These are phyloP conservation scores for Schwanniomyces polymorphus DNA, from an alignment of 805 yeast genomes.

Conservation along the genomic window DNA sequence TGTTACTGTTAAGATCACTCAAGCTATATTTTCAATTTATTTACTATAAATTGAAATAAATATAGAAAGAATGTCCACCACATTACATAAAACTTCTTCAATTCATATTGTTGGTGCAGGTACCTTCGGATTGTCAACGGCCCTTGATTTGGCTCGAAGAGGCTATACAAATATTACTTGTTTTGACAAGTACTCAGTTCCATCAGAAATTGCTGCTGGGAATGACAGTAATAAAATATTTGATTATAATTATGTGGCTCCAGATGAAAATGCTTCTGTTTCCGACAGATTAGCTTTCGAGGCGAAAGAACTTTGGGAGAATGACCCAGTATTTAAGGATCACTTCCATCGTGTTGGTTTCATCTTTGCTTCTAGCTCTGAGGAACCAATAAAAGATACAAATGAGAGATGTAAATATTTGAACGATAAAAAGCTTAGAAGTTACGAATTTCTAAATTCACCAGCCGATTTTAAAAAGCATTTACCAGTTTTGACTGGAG, in stretches of 20 bases:
- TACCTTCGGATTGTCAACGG: constrained; percentile 6
- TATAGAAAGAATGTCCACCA: background rate
- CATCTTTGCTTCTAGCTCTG: background rate
- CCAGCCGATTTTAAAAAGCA: constrained; percentile 5
- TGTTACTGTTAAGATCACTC: too few relatives aligned
- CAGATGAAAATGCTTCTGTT: background rate
- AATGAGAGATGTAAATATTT: background rate
- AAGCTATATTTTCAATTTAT: too few relatives aligned
- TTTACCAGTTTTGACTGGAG: constrained; percentile 9
- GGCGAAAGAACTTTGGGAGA: constrained; percentile 7
- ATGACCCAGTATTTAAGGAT: constrained; percentile 11
- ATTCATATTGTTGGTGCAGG: constrained; percentile 7
- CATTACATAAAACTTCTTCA: constrained; percentile 2
- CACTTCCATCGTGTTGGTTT: constrained; percentile 1
- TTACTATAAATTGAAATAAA: background rate
- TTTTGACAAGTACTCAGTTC: constrained; percentile 3
- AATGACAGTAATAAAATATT: constrained; percentile 8
- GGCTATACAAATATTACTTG: constrained; percentile 4
- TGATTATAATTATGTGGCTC: background rate
- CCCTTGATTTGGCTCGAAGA: constrained; percentile 2
- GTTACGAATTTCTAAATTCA: constrained; percentile 8
- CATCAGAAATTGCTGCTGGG: constrained; percentile 4
- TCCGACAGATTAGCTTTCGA: constrained; percentile 6
- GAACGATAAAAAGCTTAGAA: constrained; percentile 1
- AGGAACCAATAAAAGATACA: background rate